Evolutionary conservation across 164 flowering plant genomes (phyloP), one percentile per base, ranked within the genome.

Genomic region (Pachysandra terminalis): DNA sequence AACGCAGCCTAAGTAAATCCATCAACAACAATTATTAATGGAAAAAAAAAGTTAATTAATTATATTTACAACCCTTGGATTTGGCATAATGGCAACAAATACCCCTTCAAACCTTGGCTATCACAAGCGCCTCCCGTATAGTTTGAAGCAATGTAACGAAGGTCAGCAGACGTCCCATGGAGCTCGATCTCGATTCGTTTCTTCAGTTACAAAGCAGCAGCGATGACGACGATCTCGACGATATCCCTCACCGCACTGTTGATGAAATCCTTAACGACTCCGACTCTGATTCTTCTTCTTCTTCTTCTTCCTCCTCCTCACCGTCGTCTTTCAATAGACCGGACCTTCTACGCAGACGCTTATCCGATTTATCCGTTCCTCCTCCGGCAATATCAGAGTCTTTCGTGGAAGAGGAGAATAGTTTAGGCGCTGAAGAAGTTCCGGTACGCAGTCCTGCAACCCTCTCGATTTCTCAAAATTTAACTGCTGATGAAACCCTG

Each of bases 231-330:
- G 56, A 63, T 6, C 74, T 21, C 71, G 26, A 21, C 55, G 28
- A 69, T 21, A 27, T 73, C 64, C 89, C 72, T 68, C 85, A 76
- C 67, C 88, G 90, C 27, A 81, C 92, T 12, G 73, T 90, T 71
- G 97, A 89, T 40, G 94, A 90, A 62, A 89, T 89, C 71, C 92
- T 90, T 83, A 85, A 89, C 78, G 90, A 84, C 49, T 84, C 90
- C 64, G 88, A 80, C 65, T 81, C n/a, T n/a, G n/a, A n/a, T n/a
- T n/a, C n/a, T n/a, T n/a, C n/a, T n/a, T n/a, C n/a, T n/a, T n/a
- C n/a, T n/a, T n/a, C n/a, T n/a, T n/a, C 85, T n/a, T 80, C 84
- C 7, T 70, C 87, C 0, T 64, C 79, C 8, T 57, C 37, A 32
- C 37, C 37, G 37, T 32, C 61, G 56, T 37, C 59, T 7, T 52